A percentile compares a stretch with the other conserved stretches of the same genome.
phyloP scores from a whole-genome alignment of 2,329 filamentous ascomycete species.

The Beauveria australis region DNA sequence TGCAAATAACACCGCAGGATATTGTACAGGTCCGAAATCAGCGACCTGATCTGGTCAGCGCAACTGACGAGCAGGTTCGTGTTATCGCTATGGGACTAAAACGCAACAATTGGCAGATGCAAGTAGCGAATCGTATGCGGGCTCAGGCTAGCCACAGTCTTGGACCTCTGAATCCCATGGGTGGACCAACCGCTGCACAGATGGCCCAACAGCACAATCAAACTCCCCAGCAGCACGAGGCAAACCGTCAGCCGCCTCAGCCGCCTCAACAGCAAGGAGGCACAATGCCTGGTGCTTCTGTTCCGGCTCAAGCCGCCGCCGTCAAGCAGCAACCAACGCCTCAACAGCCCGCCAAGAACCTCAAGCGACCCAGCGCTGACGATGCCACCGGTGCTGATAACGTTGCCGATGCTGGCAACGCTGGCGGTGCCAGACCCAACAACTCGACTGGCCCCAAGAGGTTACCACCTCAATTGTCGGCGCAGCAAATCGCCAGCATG shows the following conservation, averaged over 20 bases:
- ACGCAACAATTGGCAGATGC: slow-evolving; percentile 22
- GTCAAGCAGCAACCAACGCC: slow-evolving; percentile 13
- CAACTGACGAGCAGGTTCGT: slow-evolving; percentile 28
- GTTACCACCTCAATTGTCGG: slow-evolving; percentile 18
- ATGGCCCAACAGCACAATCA: slow-evolving; percentile 14
- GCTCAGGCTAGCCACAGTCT: slow-evolving; percentile 15
- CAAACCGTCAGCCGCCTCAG: slow-evolving; percentile 30
- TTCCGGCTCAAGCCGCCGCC: slow-evolving; percentile 18
- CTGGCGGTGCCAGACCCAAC: slow-evolving; percentile 13
- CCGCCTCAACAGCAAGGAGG: slow-evolving; percentile 23
- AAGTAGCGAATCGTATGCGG: slow-evolving; percentile 20
- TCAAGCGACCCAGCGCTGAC: slow-evolving; percentile 44
- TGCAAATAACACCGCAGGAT: slow-evolving; percentile 27
- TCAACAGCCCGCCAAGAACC: slow-evolving; percentile 31
- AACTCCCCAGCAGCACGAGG: slow-evolving; percentile 13
- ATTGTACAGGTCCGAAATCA: slow-evolving; percentile 23
- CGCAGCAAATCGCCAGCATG: slow-evolving; percentile 31
- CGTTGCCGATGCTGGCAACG: slow-evolving; percentile 19
- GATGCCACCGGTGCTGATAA: slow-evolving; percentile 38
- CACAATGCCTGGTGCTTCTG: slow-evolving; percentile 12
- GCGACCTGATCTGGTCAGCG: slow-evolving; percentile 18
- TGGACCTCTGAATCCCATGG: slow-evolving; percentile 14
- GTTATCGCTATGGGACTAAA: slow-evolving; percentile 25
- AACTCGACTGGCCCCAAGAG: slow-evolving; percentile 18
- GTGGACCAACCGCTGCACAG: slow-evolving; percentile 12